Percentiles rank a stretch among this genome's conserved stretches.
phyloP scores from a whole-genome alignment of 1,139 yeast species.

The Yamadazyma diospyri region DNA sequence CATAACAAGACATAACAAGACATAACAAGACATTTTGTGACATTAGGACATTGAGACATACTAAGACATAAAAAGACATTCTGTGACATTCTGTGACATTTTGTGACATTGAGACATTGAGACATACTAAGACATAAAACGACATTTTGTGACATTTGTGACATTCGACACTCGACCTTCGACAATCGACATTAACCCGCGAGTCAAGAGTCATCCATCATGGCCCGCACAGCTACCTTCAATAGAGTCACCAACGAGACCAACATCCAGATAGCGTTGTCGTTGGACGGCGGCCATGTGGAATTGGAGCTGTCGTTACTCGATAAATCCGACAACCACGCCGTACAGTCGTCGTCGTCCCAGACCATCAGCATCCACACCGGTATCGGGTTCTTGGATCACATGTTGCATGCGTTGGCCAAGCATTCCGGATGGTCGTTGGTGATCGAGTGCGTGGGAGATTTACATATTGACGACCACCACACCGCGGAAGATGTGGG shows the following conservation, averaged over 20 bases:
- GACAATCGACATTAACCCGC: no score
- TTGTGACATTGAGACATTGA: no score
- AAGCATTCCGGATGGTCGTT: slow-evolving; percentile 97
- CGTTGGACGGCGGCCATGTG: slow-evolving; percentile 80
- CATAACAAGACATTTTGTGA: no score
- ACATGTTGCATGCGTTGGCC: slow-evolving; percentile 95
- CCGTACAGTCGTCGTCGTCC: slow-evolving; percentile 55
- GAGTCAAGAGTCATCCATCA: no score
- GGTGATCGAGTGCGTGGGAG: slow-evolving; percentile 86
- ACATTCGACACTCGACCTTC: no score
- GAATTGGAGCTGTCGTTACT: slow-evolving; percentile 56
- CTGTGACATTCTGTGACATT: no score
- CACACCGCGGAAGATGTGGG: slow-evolving; percentile 96
- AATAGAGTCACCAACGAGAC: slow-evolving; percentile 88
- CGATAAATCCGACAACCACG: slow-evolving; percentile 44
- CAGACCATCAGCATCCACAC: slow-evolving; percentile 82
- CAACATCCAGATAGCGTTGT: slow-evolving; percentile 79
- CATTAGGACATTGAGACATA: no score
- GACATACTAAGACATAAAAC: no score
- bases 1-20: no score
- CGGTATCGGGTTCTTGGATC: slow-evolving; percentile 94
- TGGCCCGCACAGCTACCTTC: slow-evolving; percentile 57
- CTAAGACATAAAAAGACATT: no score
- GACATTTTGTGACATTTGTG: no score
- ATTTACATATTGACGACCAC: slow-evolving; percentile 93